Conservation (phyloP, 139 green algal species). For the Spirogloea muscicola region DNA sequence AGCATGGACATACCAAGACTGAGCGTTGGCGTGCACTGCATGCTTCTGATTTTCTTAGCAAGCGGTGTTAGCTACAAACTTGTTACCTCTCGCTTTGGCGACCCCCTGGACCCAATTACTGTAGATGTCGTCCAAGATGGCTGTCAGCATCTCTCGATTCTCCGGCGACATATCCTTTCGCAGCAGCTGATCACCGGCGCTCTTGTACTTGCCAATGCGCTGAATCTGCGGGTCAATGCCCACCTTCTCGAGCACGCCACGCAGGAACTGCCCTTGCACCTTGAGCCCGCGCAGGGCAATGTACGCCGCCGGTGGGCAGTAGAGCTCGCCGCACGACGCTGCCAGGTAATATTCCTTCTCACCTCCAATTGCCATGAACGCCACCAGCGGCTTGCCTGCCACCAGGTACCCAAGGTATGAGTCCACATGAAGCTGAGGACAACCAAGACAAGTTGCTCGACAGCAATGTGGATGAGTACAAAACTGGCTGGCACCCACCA, state of each 20-base stretch:
- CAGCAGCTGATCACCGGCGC: slow-evolving; percentile 87
- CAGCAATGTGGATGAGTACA: slow-evolving; percentile 1
- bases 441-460: background rate
- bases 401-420: background rate
- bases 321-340: slow-evolving; percentile 76
- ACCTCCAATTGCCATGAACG: slow-evolving; percentile 75
- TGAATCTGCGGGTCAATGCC: slow-evolving; percentile 84
- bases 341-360: slow-evolving; percentile 93
- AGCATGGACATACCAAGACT: no score
- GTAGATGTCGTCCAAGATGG: slow-evolving; percentile 84
- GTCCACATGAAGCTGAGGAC: background rate
- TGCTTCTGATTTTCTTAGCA: no score
- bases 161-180: slow-evolving; percentile 73
- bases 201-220: slow-evolving; percentile 84
- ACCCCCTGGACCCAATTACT: slow-evolving; percentile 55
- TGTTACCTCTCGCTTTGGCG: slow-evolving; percentile 57
- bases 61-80: background rate
- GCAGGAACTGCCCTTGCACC: slow-evolving; percentile 58
- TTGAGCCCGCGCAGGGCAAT: slow-evolving; percentile 76
- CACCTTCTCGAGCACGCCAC: slow-evolving; percentile 85
- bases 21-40: no score
- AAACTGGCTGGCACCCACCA: slow-evolving; percentile 10
- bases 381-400: slow-evolving; percentile 80
- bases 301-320: slow-evolving; percentile 71
- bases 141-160: slow-evolving; percentile 73